A percentile compares a stretch with the other conserved stretches of the same genome.
Conservation (phyloP, 352 stramenopile species). For the Globisporangium polare region DNA sequence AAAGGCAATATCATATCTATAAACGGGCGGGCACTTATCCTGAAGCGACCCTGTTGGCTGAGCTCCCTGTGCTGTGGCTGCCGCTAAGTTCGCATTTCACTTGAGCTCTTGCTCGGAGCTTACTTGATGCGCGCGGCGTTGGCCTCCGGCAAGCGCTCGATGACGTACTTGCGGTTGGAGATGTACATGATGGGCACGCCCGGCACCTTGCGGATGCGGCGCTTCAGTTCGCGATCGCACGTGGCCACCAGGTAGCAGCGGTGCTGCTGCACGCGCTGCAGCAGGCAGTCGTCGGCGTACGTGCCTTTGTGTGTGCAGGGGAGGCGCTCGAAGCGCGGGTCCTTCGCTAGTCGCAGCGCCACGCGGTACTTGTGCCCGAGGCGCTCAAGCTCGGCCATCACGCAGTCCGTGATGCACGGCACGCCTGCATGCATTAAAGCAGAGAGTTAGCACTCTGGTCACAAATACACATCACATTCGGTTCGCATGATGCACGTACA, state of each 20-base stretch:
- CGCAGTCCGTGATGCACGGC: slow-evolving; percentile 98
- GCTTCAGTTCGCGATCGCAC: slow-evolving; percentile 99
- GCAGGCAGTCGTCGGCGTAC: slow-evolving; percentile 99
- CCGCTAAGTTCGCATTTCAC: background rate
- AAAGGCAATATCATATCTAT: slow-evolving; percentile 16
- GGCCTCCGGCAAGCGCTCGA: slow-evolving; percentile 99
- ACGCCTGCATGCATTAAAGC: slow-evolving; percentile 40
- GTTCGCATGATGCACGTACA: slow-evolving; percentile 52
- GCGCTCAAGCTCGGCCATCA: slow-evolving; percentile 99
- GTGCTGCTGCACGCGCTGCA: slow-evolving; percentile 90
- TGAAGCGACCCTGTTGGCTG: background rate
- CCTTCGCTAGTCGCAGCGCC: slow-evolving; percentile 88
- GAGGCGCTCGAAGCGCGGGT: slow-evolving; percentile 98
- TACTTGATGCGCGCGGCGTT: slow-evolving; percentile 89
- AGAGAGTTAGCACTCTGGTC: background rate
- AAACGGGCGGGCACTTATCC: background rate
- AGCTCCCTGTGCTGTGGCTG: background rate
- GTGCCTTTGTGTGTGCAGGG: slow-evolving; percentile 98
- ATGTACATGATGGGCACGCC: slow-evolving; percentile 99
- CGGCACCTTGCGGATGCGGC: slow-evolving; percentile 98
- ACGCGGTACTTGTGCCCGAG: slow-evolving; percentile 98
- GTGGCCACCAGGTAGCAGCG: slow-evolving; percentile 99
- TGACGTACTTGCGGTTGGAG: slow-evolving; percentile 98
- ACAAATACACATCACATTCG: background rate
- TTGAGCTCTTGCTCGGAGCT: background rate